Evolutionary conservation across 2,329 filamentous ascomycete species (phyloP).

Genomic region (Emericellopsis atlantica): DNA sequence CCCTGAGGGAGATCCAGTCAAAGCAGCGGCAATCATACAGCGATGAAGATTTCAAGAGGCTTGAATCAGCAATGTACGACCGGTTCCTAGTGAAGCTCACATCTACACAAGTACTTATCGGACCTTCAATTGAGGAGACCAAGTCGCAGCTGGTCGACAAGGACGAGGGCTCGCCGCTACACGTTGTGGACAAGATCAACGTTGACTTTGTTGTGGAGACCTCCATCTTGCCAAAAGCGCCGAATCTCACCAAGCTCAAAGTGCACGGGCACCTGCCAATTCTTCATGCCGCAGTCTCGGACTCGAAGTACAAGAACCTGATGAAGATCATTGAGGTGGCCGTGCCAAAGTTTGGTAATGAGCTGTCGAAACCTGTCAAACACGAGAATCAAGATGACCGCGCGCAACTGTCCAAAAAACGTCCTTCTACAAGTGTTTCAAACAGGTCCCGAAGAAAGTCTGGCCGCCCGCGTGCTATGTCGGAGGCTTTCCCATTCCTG

Average conservation of each 20-base stretch:
- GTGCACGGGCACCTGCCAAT: constrained; percentile 87
- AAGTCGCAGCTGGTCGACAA: constrained; percentile 65
- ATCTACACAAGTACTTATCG: constrained; percentile 90
- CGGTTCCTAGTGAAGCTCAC: constrained; percentile 88
- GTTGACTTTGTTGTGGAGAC: constrained; percentile 94
- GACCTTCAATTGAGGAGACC: constrained; percentile 82
- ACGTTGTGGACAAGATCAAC: constrained; percentile 94
- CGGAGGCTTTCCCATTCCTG: constrained; percentile 63
- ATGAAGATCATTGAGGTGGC: constrained; percentile 96
- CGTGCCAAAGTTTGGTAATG: constrained; percentile 63
- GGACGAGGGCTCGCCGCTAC: constrained; percentile 58
- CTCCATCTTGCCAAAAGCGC: constrained; percentile 92
- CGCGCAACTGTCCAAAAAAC: constrained; percentile 20
- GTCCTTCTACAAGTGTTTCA: constrained; percentile 32
- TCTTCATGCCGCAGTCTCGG: constrained; percentile 82
- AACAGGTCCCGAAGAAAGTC: constrained; percentile 28
- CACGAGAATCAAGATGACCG: neutral
- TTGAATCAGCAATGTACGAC: constrained; percentile 95
- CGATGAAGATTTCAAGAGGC: constrained; percentile 73
- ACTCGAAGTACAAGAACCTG: constrained; percentile 90
- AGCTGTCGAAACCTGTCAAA: constrained; percentile 5
- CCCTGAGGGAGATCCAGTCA: constrained; percentile 75
- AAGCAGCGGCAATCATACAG: constrained; percentile 84
- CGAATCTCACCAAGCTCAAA: constrained; percentile 82
- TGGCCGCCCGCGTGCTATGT: constrained; percentile 41